phyloP scores from a whole-genome alignment of 1,284 basidiomycete genomes.

The Lignosus rhinocerotis region DNA sequence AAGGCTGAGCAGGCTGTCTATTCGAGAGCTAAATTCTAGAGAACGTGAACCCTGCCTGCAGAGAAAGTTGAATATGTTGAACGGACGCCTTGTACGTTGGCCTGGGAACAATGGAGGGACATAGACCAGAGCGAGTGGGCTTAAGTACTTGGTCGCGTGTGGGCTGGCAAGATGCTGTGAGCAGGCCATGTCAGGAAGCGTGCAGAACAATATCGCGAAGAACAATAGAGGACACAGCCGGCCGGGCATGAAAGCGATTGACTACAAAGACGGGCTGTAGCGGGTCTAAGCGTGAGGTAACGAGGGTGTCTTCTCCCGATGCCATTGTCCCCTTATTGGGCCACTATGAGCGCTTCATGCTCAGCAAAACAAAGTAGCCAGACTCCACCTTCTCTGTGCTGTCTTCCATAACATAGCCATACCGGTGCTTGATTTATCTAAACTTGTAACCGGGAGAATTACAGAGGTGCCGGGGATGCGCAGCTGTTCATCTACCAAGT shows the following conservation, averaged over 20 bases:
- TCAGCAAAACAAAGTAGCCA: constrained; percentile 3
- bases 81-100: constrained; percentile 6
- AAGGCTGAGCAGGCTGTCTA: neutral
- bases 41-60: constrained; percentile 26
- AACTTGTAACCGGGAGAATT: no score
- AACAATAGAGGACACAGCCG: constrained; percentile 24
- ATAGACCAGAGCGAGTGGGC: neutral
- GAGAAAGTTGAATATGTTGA: constrained; percentile 18
- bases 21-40: constrained; percentile 11
- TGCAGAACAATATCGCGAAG: constrained; percentile 14
- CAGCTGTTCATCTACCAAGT: no score
- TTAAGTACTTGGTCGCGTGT: constrained; percentile 19
- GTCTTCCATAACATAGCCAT: neutral
- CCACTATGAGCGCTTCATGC: constrained; percentile 1
- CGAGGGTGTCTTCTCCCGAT: constrained; percentile 8
- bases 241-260: constrained; percentile 6
- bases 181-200: constrained; percentile 5
- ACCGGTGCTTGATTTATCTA: neutral
- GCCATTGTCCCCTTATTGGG: constrained; percentile 18
- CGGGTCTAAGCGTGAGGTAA: no score
- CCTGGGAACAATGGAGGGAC: constrained; percentile 15
- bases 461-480: no score
- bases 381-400: neutral
- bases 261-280: constrained; percentile 16
- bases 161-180: neutral